These are phyloP conservation scores for Nicotiana attenuata DNA, from an alignment of 257 asterid genomes.

Conservation along the genomic window DNA sequence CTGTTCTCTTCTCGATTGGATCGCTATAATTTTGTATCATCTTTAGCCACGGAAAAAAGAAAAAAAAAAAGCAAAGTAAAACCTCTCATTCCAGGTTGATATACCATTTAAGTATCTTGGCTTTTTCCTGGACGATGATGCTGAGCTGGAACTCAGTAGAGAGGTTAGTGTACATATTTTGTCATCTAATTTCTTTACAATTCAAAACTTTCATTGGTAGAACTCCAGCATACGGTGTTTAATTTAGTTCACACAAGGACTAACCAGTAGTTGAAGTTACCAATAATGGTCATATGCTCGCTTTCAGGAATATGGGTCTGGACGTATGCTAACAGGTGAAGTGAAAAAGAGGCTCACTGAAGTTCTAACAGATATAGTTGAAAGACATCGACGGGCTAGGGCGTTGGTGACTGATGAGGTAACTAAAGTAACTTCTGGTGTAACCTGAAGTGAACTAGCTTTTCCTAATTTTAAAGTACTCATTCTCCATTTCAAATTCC, in stretches of 20 bases:
- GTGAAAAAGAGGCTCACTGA: conserved; percentile 68
- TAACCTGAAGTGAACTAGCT: background rate
- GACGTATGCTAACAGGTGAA: conserved; percentile 93
- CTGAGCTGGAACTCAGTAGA: conserved; percentile 62
- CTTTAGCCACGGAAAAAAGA: background rate
- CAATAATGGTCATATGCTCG: conserved; percentile 3
- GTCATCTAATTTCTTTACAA: background rate
- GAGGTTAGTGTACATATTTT: conserved; percentile 33
- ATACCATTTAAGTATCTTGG: conserved; percentile 85
- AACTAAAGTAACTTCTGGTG: background rate
- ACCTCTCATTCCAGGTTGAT: conserved; percentile 54
- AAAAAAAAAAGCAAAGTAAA: background rate
- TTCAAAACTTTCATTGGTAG: background rate
- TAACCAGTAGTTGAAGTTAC: background rate
- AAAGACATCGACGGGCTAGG: conserved; percentile 76
- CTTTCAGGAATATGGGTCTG: conserved; percentile 78
- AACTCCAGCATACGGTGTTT: background rate
- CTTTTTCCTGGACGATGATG: conserved; percentile 88
- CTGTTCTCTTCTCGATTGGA: background rate
- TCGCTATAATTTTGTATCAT: background rate
- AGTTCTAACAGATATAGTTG: conserved; percentile 70
- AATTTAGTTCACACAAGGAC: background rate
- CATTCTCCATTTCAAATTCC: background rate
- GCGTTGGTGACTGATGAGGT: conserved; percentile 96
- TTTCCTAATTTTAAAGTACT: background rate